Evolutionary conservation across 352 stramenopile genomes (phyloP), one percentile per base, ranked within the genome.

Genomic region (Phytopythium helicoides): DNA sequence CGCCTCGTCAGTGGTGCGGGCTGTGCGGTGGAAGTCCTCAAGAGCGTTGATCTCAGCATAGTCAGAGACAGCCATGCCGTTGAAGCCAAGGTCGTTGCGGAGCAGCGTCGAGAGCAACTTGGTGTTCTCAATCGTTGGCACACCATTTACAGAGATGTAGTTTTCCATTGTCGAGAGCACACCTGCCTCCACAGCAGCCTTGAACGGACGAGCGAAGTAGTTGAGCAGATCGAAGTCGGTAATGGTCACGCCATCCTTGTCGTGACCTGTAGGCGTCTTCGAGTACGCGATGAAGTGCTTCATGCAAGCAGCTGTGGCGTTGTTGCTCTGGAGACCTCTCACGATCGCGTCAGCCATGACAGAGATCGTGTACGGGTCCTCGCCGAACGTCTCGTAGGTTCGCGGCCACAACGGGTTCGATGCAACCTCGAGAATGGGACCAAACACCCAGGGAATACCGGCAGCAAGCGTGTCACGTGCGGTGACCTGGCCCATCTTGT

Each of bases 311-410:
- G 83, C 82, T 4, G 76, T 76, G 14, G 68, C 54, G 45, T 73
- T 74, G 54, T 65, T 68, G 46, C 64, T 69, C 56, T 97, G 88
- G n/a, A 97, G 64, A 7, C 88, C 88, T 3, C 72, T 56, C 21
- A 96, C 64, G 41, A 93, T 65, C 1, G 71, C 68, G n/a, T 70
- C 60, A 0, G 68, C 87, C 71, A 97, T 83, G n/a, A 80, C 60
- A 0, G 81, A 73, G 1, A 83, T 87, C 15, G 96, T 35, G 31
- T 86, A 62, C 5, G 86, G 84, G 53, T 97, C 89, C 71, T 97
- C 87, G 12, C 91, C 87, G 70, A 97, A 98, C 16, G 89, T 97
- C 66, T 98, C 92, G 56, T 89, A 97, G 3, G 91, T 86, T 11
- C 91, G 70, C 25, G 78, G 64, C 89, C 90, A 97, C 25, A 89